phyloP scores from a whole-genome alignment of 495 filamentous ascomycete species.

The Wilcoxina mikolae region DNA sequence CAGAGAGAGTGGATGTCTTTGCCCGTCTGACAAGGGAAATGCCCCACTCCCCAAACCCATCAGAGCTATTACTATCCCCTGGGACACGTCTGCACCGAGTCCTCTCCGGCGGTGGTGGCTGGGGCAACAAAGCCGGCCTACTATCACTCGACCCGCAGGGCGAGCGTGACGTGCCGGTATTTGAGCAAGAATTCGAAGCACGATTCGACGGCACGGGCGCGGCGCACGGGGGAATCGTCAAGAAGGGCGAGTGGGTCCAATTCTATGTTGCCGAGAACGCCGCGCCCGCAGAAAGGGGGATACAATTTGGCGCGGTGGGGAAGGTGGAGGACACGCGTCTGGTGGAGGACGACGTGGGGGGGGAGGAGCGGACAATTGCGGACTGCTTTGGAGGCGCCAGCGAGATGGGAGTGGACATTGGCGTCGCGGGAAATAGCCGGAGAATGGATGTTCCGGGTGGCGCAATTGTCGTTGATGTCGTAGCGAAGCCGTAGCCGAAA shows the following conservation, averaged over 20 bases:
- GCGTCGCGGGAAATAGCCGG: slow-evolving; percentile 8
- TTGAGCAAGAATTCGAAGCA: slow-evolving; percentile 20
- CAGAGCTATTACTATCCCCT: slow-evolving; percentile 10
- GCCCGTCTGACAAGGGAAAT: slow-evolving; percentile 38
- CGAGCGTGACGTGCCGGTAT: slow-evolving; percentile 12
- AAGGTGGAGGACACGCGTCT: slow-evolving; percentile 11
- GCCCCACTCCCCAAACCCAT: slow-evolving; percentile 26
- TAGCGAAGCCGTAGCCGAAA: too few species aligned
- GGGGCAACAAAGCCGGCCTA: slow-evolving; percentile 58
- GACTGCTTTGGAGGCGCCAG: slow-evolving; percentile 24
- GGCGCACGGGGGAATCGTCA: slow-evolving; percentile 11
- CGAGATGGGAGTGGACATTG: slow-evolving; percentile 22
- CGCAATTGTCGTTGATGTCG: slow-evolving; percentile 9
- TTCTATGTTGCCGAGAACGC: slow-evolving; percentile 19
- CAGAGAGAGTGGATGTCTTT: slow-evolving; percentile 43
- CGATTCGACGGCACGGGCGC: slow-evolving; percentile 9
- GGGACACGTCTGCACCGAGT: slow-evolving; percentile 36
- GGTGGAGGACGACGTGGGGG: not conserved
- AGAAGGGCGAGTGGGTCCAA: slow-evolving; percentile 20
- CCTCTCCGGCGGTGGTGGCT: slow-evolving; percentile 58
- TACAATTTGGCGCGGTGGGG: slow-evolving; percentile 18
- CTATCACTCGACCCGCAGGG: slow-evolving; percentile 47
- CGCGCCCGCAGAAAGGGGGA: not conserved
- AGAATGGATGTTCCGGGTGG: slow-evolving; percentile 25
- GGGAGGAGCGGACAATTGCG: slow-evolving; percentile 11